Base-by-base conservation (phyloP, 2,329 filamentous ascomycete genomes). In the Fusarium pseudocircinatum region DNA sequence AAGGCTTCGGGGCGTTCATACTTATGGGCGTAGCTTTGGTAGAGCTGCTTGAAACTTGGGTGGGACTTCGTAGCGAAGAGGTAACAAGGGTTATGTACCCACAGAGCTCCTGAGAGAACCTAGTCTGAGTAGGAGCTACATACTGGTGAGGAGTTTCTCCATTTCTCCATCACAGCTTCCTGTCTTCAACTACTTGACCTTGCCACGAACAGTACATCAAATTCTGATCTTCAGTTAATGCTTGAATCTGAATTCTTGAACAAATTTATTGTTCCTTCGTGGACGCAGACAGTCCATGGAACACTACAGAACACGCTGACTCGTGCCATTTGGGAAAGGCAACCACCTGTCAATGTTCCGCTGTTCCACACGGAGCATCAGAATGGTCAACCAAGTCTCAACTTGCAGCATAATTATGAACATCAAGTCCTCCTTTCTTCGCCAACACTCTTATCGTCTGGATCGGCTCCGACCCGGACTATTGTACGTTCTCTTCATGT, bases 111-210 rank as follows among this genome's bases (percentile, higher is more conserved):
- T 22, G n/a, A 4, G 16, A 22, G 3, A 36, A 4, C 16, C 49
- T 20, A 20, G 26, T 36, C 32, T 24, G 12, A n/a, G 9, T 16
- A 26, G 32, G n/a, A n/a, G 12, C 46, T 49, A 22, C 43, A 28
- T 28, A 15, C 26, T 46, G 37, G 12, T 7, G 4, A 24, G n/a
- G 30, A 13, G 6, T 10, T 18, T 20, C 30, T 11, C 22, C 28
- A 10, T 24, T 34, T 20, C 30, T 18, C 28, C 28, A 18, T 34
- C 30, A 9, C 11, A 13, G 4, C 12, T 20, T 13, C 2, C 15
- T 18, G 4, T 9, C 15, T 10, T 10, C 15, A 6, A 4, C 28
- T 18, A 24, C 4, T 18, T 24, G 1, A 7, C 7, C 30, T 10
- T 24, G 12, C 22, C 4, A 2, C 4, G 22, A 34, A 50, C 15